Percentiles rank a stretch among this genome's conserved stretches.
Conservation (phyloP, 2,329 filamentous ascomycete genomes). For the Fusarium nelsonii region DNA sequence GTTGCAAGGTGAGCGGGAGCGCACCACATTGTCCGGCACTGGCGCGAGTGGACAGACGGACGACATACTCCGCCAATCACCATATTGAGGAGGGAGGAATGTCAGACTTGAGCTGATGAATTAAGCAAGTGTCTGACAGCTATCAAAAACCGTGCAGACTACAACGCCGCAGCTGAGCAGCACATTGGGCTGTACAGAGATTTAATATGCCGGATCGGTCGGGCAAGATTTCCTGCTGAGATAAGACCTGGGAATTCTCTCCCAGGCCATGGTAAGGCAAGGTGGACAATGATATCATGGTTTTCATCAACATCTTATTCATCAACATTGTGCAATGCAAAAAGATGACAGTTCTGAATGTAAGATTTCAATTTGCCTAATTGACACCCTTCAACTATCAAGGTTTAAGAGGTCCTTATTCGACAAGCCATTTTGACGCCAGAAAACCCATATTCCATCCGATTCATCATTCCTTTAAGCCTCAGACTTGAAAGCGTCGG, state of each 20-base stretch:
- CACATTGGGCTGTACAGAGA: neutral
- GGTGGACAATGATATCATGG: constrained; percentile 14
- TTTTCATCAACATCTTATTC: neutral
- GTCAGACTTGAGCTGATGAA: constrained; percentile 5
- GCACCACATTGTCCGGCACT: neutral
- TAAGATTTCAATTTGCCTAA: constrained; percentile 54
- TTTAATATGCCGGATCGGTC: neutral
- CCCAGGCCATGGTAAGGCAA: neutral
- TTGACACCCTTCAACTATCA: constrained; percentile 50
- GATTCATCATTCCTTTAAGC: constrained; percentile 62
- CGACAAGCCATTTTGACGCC: constrained; percentile 62
- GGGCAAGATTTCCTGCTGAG: neutral
- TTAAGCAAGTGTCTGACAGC: constrained; percentile 1
- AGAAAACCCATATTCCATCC: constrained; percentile 57
- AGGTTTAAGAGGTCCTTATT: constrained; percentile 53
- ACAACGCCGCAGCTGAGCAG: neutral
- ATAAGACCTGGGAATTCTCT: neutral
- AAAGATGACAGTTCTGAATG: constrained; percentile 36
- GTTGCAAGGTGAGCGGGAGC: constrained; percentile 10
- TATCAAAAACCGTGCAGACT: neutral
- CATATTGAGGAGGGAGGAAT: neutral
- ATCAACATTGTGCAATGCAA: constrained; percentile 12
- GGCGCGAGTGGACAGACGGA: constrained; percentile 8
- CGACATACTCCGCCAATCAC: constrained; percentile 22
- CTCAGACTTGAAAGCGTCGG: constrained; percentile 81